Evolutionary conservation across 2,329 filamentous ascomycete species (phyloP).

Genomic region (Sporothrix pallida): DNA sequence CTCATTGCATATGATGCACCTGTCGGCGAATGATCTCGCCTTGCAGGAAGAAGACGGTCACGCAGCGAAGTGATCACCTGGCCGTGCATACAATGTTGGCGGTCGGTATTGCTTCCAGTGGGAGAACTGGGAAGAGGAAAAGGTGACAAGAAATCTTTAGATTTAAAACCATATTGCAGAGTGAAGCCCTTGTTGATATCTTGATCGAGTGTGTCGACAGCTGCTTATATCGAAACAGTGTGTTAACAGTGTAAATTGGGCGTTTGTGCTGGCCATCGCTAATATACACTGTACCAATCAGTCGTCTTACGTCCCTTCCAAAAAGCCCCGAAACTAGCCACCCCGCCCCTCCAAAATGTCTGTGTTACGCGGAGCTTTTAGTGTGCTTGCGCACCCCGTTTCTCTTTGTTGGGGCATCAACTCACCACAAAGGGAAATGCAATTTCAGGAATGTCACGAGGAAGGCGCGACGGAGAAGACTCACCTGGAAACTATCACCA

Average conservation of each 20-base stretch:
- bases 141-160: too few species aligned
- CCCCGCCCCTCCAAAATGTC: neutral
- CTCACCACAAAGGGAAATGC: slow-evolving; percentile 20
- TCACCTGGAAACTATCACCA: neutral
- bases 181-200: too few species aligned
- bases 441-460: neutral
- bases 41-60: neutral
- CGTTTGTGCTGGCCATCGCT: neutral
- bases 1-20: neutral
- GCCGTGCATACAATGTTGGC: neutral
- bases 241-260: neutral
- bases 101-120: neutral
- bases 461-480: slow-evolving; percentile 15
- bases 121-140: too few species aligned
- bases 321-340: slow-evolving; percentile 9
- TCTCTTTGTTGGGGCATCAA: slow-evolving; percentile 9
- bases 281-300: neutral
- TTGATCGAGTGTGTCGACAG: too few species aligned
- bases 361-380: neutral
- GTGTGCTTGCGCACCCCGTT: neutral
- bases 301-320: neutral
- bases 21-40: slow-evolving; percentile 5
- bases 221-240: neutral
- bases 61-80: neutral
- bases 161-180: too few species aligned